Evolutionary conservation across 805 yeast species (phyloP), one percentile per base, ranked within the genome.

Genomic region (Candida ascalaphidarum): DNA sequence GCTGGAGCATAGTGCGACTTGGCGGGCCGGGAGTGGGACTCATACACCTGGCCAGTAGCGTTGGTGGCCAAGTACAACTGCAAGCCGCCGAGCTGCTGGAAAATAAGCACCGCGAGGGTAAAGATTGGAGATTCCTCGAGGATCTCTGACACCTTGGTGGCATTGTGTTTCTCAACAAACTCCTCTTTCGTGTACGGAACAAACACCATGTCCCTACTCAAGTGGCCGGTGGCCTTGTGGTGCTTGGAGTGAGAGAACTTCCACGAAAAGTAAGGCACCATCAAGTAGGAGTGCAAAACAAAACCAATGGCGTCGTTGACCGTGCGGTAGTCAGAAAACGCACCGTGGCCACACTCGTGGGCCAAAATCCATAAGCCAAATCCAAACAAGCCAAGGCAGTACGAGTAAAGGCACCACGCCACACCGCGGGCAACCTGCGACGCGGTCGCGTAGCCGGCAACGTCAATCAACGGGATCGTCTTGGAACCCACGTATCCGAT

Each of bases 261-360:
- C 95, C 95, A 83, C 7, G 92, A 79, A 53, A 82, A 82, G 62
- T 78, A 83, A 26, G 95, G 95, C 18, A 84, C 95, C 45, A 81
- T 52, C 44, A 81, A 61, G 48, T 71, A 74, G 12, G 89, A 79
- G 61, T 83, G 95, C 37, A 84, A 60, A 22, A 80, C 52, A 94
- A 94, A 83, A 25, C 95, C 95, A 25, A 78, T 80, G 22, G 73
- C 55, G 55, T 84, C 89, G 55, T 84, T 82, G 39, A 81, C 75
- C 60, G 66, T 55, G 22, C 74, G 75, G 48, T 75, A 77, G 44
- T 79, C 82, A 22, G 80, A 68, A 55, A 84, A 84, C 14, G 94
- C 94, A 43, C 75, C 80, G 54, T 83, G 95, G 35, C 95, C 95
- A 65, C 95, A 83, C 57, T 83, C 95, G 56, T 83, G 95, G 29